Evolutionary conservation across 768 basidiomycete species (phyloP).

Genomic region (Lentinula sp.): DNA sequence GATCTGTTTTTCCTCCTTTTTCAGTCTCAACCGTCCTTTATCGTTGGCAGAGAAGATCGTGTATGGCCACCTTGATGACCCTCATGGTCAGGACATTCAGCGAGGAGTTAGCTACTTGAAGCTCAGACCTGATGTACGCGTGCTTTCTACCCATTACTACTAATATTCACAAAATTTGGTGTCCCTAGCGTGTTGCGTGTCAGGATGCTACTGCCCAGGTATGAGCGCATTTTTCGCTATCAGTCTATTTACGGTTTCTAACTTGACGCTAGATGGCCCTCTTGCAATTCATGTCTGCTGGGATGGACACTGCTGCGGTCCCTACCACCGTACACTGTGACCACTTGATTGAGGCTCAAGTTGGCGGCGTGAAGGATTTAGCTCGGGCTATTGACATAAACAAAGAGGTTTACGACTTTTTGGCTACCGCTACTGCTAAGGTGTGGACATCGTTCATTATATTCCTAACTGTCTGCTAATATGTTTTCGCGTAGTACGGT

Average conservation of each 20-base stretch:
- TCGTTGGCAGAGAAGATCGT: constrained; percentile 96
- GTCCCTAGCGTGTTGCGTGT: constrained; percentile 71
- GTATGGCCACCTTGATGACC: constrained; percentile 97
- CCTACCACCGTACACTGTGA: constrained; percentile 99
- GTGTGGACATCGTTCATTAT: constrained; percentile 26
- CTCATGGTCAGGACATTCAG: constrained; percentile 83
- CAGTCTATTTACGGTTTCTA: neutral
- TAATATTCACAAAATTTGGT: neutral
- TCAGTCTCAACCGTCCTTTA: constrained; percentile 81
- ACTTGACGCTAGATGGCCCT: constrained; percentile 72
- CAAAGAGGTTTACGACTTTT: constrained; percentile 99
- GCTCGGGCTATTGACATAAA: constrained; percentile 88
- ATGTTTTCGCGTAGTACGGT: constrained; percentile 59
- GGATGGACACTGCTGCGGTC: constrained; percentile 95
- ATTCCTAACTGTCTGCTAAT: neutral
- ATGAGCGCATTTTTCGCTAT: constrained; percentile 9
- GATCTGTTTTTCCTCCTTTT: constrained; percentile 3
- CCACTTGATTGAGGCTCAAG: constrained; percentile 96
- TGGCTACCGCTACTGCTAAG: constrained; percentile 94
- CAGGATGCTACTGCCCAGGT: constrained; percentile 90
- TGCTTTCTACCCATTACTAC: neutral
- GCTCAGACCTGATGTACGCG: constrained; percentile 91
- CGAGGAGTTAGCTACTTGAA: constrained; percentile 95
- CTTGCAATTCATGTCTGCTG: constrained; percentile 99
- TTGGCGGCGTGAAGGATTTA: constrained; percentile 91